Base-by-base conservation (phyloP, 768 basidiomycete species). In the Auricularia heimuer region DNA sequence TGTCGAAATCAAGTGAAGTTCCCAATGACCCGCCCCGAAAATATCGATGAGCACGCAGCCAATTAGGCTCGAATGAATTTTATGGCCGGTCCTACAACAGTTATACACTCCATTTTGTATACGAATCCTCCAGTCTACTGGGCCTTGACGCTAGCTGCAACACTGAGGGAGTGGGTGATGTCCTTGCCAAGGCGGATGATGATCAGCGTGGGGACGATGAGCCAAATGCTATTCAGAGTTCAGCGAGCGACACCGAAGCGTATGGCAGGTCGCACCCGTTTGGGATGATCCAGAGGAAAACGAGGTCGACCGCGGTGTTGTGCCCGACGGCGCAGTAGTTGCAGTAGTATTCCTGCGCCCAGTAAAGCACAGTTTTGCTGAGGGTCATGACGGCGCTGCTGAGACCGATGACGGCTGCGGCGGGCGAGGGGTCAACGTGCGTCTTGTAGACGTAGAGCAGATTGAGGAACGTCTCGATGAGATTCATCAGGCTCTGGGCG, bases 291-390 rank as follows among this genome's bases (percentile, higher is more conserved):
- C 85, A 95, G 63, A 83, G 82, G 21, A 84, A 61, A 34, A 89
- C 21, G 54, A 89, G 73, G 37, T 81, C 79, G 56, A 70, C 67
- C 29, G 76, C 64, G 11, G 78, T 69, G 70, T 94, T 95, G 71
- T 96, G 94, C 8, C 91, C 91, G 35, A 87, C 77, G 10, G 83
- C 78, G 70, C 91, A 93, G 62, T 78, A 85, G 2, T 81, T 80
- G 73, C 90, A 92, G 71, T 79, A 92, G 73, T 87, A 88, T 74
- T 94, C 93, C 72, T 92, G 87, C 14, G 79, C 73, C 80, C 83
- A 84, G 75, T 95, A 96, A n/a, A 96, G 80, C 6, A 85, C 72
- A 2, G 94, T 96, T 78, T 96, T 95, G 44, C 86, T 83, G 51
- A 94, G 75, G 0, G 94, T 95, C 87, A 93, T 86, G n/a, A 81